These are phyloP conservation scores for Auriscalpium vulgare DNA, from an alignment of 768 basidiomycete species.

Conservation along the genomic window DNA sequence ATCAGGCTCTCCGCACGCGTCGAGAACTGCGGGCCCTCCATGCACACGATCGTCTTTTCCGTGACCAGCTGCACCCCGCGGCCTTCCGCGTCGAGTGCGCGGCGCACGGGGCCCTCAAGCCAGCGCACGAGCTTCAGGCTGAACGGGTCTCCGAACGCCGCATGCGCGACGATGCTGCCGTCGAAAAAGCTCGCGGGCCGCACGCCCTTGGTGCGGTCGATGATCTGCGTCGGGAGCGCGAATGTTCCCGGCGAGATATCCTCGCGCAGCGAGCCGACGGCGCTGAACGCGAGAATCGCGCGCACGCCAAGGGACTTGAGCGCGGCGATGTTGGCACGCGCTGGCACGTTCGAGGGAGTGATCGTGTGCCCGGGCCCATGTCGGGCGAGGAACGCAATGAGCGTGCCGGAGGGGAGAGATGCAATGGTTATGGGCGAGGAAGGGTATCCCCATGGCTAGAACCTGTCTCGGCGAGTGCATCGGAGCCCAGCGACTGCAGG, in stretches of 20 bases:
- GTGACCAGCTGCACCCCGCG: slow-evolving; percentile 63
- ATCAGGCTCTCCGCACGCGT: slow-evolving; percentile 94
- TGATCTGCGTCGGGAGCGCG: slow-evolving; percentile 83
- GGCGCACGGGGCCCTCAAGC: slow-evolving; percentile 56
- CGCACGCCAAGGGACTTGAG: slow-evolving; percentile 87
- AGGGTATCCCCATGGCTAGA: slow-evolving; percentile 88
- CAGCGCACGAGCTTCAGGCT: slow-evolving; percentile 53
- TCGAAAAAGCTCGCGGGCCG: slow-evolving; percentile 88
- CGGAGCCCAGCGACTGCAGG: no score
- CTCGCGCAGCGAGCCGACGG: slow-evolving; percentile 91
- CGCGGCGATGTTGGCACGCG: slow-evolving; percentile 91
- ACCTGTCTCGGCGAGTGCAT: neutral
- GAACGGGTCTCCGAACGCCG: slow-evolving; percentile 92
- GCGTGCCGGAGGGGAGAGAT: slow-evolving; percentile 70
- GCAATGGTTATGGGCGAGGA: slow-evolving; percentile 91
- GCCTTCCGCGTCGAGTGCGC: slow-evolving; percentile 53
- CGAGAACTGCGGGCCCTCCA: slow-evolving; percentile 97
- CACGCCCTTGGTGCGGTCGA: slow-evolving; percentile 92
- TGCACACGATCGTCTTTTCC: slow-evolving; percentile 84
- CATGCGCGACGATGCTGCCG: slow-evolving; percentile 79
- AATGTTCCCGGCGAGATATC: slow-evolving; percentile 90
- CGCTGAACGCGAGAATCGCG: slow-evolving; percentile 88
- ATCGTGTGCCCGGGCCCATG: slow-evolving; percentile 81
- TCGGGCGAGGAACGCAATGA: slow-evolving; percentile 85
- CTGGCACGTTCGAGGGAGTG: slow-evolving; percentile 72